These are phyloP conservation scores for Candida succiphila DNA, from an alignment of 805 yeast species.

Conservation along the genomic window DNA sequence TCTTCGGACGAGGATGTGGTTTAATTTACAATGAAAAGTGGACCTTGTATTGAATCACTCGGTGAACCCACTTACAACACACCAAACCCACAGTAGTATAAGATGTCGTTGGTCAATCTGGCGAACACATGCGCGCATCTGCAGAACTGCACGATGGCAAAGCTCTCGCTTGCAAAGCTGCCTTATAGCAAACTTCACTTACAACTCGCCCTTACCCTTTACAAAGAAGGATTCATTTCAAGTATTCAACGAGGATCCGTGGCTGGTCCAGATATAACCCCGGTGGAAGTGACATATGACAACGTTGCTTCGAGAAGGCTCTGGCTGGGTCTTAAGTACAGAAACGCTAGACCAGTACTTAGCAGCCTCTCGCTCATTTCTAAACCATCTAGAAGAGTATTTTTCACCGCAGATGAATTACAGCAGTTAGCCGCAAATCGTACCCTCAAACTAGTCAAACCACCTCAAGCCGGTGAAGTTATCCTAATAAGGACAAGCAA, in stretches of 20 bases:
- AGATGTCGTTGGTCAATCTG: conserved; percentile 78
- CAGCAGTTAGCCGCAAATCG: conserved; percentile 68
- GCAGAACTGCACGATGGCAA: conserved; percentile 77
- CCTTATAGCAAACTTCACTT: conserved; percentile 80
- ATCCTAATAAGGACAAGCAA: conserved; percentile 50
- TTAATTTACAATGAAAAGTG: too few relatives aligned
- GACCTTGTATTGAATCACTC: too few relatives aligned
- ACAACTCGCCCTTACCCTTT: conserved; percentile 73
- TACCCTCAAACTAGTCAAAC: conserved; percentile 63
- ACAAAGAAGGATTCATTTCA: conserved; percentile 84
- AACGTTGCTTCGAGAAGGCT: conserved; percentile 78
- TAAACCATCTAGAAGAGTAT: conserved; percentile 74
- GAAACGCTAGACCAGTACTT: conserved; percentile 70
- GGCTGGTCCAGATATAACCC: conserved; percentile 70
- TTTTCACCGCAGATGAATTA: conserved; percentile 53
- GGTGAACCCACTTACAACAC: too few relatives aligned
- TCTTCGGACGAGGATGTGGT: too few relatives aligned
- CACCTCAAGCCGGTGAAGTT: conserved; percentile 84
- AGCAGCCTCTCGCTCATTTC: conserved; percentile 63
- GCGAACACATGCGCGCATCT: conserved; percentile 82
- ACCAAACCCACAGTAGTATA: too few relatives aligned
- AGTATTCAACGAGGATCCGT: conserved; percentile 79
- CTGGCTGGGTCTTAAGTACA: conserved; percentile 89
- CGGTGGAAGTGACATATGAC: conserved; percentile 76
- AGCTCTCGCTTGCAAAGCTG: conserved; percentile 62